Percentiles rank a stretch among this genome's conserved stretches.
These are phyloP conservation scores for Tremella fuciformis DNA, from an alignment of 768 basidiomycete genomes.

Conservation along the genomic window DNA sequence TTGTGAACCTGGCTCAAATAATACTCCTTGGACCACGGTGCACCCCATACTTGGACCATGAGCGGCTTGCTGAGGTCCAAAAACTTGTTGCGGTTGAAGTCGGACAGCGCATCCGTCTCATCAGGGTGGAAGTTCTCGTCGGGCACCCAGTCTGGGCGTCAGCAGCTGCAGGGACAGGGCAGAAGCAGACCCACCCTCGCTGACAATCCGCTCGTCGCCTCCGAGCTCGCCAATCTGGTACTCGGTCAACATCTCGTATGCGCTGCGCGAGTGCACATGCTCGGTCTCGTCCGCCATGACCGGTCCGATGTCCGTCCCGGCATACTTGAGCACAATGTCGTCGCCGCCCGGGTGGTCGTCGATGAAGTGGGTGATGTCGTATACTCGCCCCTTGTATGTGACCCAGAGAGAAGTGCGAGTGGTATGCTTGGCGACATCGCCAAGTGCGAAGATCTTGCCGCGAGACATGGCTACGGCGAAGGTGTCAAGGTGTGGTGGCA, in stretches of 20 bases:
- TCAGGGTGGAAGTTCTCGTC: slow-evolving; percentile 87
- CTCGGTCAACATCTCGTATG: slow-evolving; percentile 87
- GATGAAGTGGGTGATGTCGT: slow-evolving; percentile 80
- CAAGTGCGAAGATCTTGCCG: slow-evolving; percentile 28
- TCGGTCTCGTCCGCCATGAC: slow-evolving; percentile 76
- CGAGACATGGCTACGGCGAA: too few relatives aligned
- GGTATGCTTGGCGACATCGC: slow-evolving; percentile 55
- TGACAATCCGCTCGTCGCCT: slow-evolving; percentile 67
- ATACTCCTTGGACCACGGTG: slow-evolving; percentile 73
- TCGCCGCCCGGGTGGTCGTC: slow-evolving; percentile 93
- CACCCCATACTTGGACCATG: slow-evolving; percentile 77
- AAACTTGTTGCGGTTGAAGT: slow-evolving; percentile 86
- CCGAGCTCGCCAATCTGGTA: slow-evolving; percentile 81
- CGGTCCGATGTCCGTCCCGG: slow-evolving; percentile 74
- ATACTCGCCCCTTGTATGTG: slow-evolving; percentile 74
- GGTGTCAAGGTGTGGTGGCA: too few relatives aligned
- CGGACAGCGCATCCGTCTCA: slow-evolving; percentile 73
- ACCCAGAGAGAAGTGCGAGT: slow-evolving; percentile 73
- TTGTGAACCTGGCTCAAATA: slow-evolving; percentile 97
- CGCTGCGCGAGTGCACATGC: slow-evolving; percentile 86
- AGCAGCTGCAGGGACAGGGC: not conserved
- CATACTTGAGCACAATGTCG: slow-evolving; percentile 77
- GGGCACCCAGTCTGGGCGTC: slow-evolving; percentile 73
- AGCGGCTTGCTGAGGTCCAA: slow-evolving; percentile 83
- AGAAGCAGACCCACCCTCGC: slow-evolving; percentile 63